Conservation (phyloP, 495 filamentous ascomycete species). For the Trichoderma orchidacearum region DNA sequence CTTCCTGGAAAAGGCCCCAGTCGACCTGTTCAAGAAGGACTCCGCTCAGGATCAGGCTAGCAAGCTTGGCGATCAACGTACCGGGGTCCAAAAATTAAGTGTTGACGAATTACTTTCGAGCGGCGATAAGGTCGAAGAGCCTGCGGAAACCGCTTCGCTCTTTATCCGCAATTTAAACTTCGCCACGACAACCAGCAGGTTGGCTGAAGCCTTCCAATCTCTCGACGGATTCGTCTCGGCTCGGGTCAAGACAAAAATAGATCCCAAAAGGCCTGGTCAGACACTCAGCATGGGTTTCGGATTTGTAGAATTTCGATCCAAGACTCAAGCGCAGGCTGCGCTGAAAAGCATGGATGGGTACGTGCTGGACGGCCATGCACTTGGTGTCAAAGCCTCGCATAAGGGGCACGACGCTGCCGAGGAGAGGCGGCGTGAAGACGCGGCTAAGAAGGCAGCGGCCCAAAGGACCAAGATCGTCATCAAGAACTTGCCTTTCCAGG, state of each 20-base stretch:
- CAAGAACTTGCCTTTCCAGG: constrained; percentile 97
- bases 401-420: constrained; percentile 76
- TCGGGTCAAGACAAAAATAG: constrained; percentile 73
- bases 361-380: constrained; percentile 69
- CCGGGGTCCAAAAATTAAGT: constrained; percentile 24
- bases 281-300: constrained; percentile 92
- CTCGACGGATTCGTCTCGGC: constrained; percentile 78
- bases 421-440: constrained; percentile 67
- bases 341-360: constrained; percentile 75
- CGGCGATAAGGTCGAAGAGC: constrained; percentile 33
- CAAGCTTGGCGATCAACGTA: constrained; percentile 6
- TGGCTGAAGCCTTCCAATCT: constrained; percentile 62
- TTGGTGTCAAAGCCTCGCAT: constrained; percentile 73
- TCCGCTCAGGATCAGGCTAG: constrained; percentile 10
- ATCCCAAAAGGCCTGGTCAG: constrained; percentile 72
- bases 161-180: constrained; percentile 93
- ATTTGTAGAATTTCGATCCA: constrained; percentile 77
- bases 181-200: constrained; percentile 58
- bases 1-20: constrained; percentile 88
- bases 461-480: constrained; percentile 86
- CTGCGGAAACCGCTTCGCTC: constrained; percentile 57
- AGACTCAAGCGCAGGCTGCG: constrained; percentile 64
- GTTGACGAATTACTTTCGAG: constrained; percentile 33
- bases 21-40: constrained; percentile 52
- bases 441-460: constrained; percentile 57